A percentile compares a stretch with the other conserved stretches of the same genome.
phyloP scores from a whole-genome alignment of 2,329 filamentous ascomycete genomes.

The Leptographium galeiforme region DNA sequence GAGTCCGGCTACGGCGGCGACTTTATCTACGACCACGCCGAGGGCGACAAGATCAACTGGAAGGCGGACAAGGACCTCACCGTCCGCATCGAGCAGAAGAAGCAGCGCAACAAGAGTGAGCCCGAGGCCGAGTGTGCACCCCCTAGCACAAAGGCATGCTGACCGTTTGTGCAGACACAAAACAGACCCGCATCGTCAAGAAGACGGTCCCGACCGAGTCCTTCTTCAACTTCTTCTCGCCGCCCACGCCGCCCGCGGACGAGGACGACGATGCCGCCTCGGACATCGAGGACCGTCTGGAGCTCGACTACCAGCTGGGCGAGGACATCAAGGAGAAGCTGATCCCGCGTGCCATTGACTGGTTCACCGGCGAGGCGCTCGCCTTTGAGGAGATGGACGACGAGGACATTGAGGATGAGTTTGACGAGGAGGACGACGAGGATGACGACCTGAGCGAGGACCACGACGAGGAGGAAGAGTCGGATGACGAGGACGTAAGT shows the following conservation, averaged over 20 bases:
- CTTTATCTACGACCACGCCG: conserved; percentile 98
- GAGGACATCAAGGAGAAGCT: conserved; percentile 99
- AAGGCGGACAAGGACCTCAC: conserved; percentile 87
- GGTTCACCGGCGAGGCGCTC: conserved; percentile 97
- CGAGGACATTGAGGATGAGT: conserved; percentile 70
- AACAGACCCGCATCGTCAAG: conserved; percentile 97
- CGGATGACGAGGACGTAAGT: conserved; percentile 58
- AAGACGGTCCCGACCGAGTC: conserved; percentile 98
- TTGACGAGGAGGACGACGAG: conserved; percentile 84
- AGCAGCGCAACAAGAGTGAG: conserved; percentile 98
- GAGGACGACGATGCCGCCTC: conserved; percentile 61
- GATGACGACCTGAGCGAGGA: conserved; percentile 79
- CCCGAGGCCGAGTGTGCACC: background rate
- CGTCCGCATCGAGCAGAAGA: conserved; percentile 93
- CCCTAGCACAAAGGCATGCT: background rate
- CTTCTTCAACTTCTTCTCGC: conserved; percentile 98
- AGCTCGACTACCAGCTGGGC: conserved; percentile 96
- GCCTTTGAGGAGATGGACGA: conserved; percentile 86
- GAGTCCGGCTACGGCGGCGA: conserved; percentile 97
- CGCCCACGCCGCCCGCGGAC: conserved; percentile 72
- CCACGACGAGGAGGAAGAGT: conserved; percentile 70
- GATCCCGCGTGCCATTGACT: conserved; percentile 95
- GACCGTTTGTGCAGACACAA: conserved; percentile 56
- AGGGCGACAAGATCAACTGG: conserved; percentile 97
- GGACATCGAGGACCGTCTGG: conserved; percentile 93